Conservation (phyloP, 78 protist species). For the Chrysochromulina tobinii region DNA sequence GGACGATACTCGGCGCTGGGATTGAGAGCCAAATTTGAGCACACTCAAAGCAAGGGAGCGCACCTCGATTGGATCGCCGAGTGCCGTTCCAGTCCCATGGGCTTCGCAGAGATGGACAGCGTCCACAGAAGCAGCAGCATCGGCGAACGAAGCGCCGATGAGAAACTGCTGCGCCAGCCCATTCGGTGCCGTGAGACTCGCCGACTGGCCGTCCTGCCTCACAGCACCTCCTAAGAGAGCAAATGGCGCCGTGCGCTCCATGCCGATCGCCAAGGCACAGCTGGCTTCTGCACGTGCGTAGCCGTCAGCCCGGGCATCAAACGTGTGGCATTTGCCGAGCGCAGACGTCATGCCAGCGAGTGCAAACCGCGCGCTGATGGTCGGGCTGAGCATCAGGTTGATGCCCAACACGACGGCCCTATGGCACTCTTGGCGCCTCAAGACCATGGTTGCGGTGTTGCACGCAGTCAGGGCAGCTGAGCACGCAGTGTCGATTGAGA, state of each 20-base stretch:
- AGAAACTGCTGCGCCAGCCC: conserved; percentile 62
- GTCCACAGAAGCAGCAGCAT: background rate
- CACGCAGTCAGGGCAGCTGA: conserved; percentile 77
- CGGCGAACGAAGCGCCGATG: conserved; percentile 40
- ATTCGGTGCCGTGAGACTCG: conserved; percentile 71
- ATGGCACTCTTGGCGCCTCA: background rate
- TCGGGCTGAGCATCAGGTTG: background rate
- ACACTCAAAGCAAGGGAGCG: conserved; percentile 30
- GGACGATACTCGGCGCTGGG: no score
- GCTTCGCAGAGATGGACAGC: conserved; percentile 36
- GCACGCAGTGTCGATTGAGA: conserved; percentile 90
- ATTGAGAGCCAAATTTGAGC: background rate
- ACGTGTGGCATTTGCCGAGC: conserved; percentile 68
- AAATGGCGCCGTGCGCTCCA: background rate
- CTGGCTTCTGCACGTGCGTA: conserved; percentile 84
- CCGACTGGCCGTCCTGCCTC: conserved; percentile 62
- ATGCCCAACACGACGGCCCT: background rate
- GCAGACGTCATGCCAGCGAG: conserved; percentile 57
- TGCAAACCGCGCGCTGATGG: conserved; percentile 23
- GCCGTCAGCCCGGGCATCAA: conserved; percentile 82
- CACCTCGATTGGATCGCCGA: conserved; percentile 69
- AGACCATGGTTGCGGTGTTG: conserved; percentile 50
- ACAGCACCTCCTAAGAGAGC: background rate
- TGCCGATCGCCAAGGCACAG: background rate
- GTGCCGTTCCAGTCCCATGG: conserved; percentile 43